These are phyloP conservation scores for Amesomyces nigricolor DNA, from an alignment of 2,329 filamentous ascomycete genomes.

Conservation along the genomic window DNA sequence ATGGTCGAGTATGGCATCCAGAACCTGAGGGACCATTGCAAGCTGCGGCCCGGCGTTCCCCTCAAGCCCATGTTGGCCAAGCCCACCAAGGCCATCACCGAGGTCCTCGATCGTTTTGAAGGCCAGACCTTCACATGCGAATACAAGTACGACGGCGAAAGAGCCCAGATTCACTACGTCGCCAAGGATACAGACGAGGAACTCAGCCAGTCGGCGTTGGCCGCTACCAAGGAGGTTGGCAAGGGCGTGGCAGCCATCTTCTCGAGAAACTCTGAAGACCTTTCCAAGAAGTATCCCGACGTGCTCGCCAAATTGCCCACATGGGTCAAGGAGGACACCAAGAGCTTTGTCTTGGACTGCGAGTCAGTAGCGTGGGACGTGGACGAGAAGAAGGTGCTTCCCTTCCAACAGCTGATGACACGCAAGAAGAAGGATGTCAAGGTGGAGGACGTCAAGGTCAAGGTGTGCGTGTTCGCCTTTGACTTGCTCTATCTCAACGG, in stretches of 20 bases:
- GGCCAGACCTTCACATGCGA: slow-evolving; percentile 95
- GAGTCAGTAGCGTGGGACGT: slow-evolving; percentile 97
- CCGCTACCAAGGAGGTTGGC: slow-evolving; percentile 59
- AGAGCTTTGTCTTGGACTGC: slow-evolving; percentile 96
- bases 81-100: slow-evolving; percentile 95
- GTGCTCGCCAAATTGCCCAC: slow-evolving; percentile 79
- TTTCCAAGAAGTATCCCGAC: slow-evolving; percentile 97
- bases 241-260: slow-evolving; percentile 87
- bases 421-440: slow-evolving; percentile 97
- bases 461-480: slow-evolving; percentile 95
- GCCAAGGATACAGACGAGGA: slow-evolving; percentile 70
- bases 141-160: slow-evolving; percentile 97
- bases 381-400: slow-evolving; percentile 89
- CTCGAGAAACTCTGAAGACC: slow-evolving; percentile 91
- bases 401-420: slow-evolving; percentile 98
- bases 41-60: slow-evolving; percentile 86
- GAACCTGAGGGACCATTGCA: slow-evolving; percentile 77
- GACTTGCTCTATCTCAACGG: slow-evolving; percentile 92
- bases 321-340: slow-evolving; percentile 86
- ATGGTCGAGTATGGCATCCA: slow-evolving; percentile 83
- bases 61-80: slow-evolving; percentile 98
- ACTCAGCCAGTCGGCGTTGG: slow-evolving; percentile 55
- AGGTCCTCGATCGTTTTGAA: slow-evolving; percentile 94
- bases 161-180: slow-evolving; percentile 98
- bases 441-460: slow-evolving; percentile 88